phyloP scores from a whole-genome alignment of 2,329 filamentous ascomycete genomes.

The Pseudogymnoascus verrucosus region DNA sequence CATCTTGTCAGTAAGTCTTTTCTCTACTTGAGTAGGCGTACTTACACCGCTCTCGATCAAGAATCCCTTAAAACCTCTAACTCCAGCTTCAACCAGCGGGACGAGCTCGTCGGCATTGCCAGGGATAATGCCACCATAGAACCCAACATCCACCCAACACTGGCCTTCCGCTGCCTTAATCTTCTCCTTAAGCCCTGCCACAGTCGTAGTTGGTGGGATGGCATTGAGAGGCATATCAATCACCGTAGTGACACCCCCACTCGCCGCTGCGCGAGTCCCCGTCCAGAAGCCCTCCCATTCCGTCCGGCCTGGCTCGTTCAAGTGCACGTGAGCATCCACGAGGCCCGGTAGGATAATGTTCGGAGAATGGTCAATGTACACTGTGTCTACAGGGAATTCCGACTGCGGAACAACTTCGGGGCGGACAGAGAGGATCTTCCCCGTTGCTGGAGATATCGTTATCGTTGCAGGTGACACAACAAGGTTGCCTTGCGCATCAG shows the following conservation, averaged over 20 bases:
- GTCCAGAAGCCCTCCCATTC: constrained; percentile 99
- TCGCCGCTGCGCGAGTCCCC: constrained; percentile 86
- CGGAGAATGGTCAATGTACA: constrained; percentile 78
- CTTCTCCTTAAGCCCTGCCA: constrained; percentile 76
- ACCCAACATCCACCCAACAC: constrained; percentile 98
- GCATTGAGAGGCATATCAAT: constrained; percentile 97
- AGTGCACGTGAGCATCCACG: constrained; percentile 93
- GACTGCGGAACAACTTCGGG: constrained; percentile 65
- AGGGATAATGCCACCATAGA: constrained; percentile 91
- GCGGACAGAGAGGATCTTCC: constrained; percentile 74
- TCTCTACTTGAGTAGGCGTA: constrained; percentile 17
- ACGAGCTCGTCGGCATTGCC: constrained; percentile 77
- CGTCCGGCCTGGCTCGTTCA: constrained; percentile 92
- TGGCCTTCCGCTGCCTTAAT: constrained; percentile 73
- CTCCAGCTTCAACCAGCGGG: constrained; percentile 73
- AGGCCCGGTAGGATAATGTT: constrained; percentile 80
- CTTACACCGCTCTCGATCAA: constrained; percentile 90
- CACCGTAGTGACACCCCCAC: constrained; percentile 92
- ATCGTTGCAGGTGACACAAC: constrained; percentile 74
- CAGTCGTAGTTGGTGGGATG: constrained; percentile 89
- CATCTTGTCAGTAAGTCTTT: constrained; percentile 8
- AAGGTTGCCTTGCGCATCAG: constrained; percentile 54
- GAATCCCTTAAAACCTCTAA: constrained; percentile 95
- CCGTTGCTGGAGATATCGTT: constrained; percentile 65
- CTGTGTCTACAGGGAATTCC: constrained; percentile 62